These are phyloP conservation scores for Calonectria crousiana DNA, from an alignment of 2,329 filamentous ascomycete genomes.

Conservation along the genomic window DNA sequence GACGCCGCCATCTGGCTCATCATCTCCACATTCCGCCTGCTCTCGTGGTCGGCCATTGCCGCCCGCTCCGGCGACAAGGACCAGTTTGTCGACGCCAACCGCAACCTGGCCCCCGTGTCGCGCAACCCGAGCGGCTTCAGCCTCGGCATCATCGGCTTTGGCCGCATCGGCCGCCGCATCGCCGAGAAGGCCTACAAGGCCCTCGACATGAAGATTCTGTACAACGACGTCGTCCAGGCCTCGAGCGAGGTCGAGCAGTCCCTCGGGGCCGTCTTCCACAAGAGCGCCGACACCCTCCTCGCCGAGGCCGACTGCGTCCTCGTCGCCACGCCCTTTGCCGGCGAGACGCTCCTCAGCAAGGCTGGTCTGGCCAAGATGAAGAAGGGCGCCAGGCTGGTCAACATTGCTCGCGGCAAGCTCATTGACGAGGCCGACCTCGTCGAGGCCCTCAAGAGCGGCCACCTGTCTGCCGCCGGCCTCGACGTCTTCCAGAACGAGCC, in stretches of 20 bases:
- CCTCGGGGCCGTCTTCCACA: constrained; percentile 36
- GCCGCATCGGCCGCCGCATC: constrained; percentile 41
- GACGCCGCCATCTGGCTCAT: constrained; percentile 45
- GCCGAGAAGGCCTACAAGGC: constrained; percentile 44
- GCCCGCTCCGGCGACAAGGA: constrained; percentile 41
- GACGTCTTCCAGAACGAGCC: constrained; percentile 82
- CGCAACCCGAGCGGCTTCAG: constrained; percentile 41
- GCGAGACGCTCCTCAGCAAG: constrained; percentile 51
- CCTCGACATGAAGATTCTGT: constrained; percentile 45
- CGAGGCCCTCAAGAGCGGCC: constrained; percentile 71
- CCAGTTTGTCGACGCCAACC: constrained; percentile 41
- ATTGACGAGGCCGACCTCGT: constrained; percentile 79
- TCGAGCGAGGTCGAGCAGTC: constrained; percentile 29
- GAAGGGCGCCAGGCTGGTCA: constrained; percentile 75
- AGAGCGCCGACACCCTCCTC: constrained; percentile 36
- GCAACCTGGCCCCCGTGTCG: constrained; percentile 40
- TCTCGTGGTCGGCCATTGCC: constrained; percentile 43
- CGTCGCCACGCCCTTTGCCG: constrained; percentile 41
- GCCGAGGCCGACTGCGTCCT: constrained; percentile 42
- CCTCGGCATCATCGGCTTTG: constrained; percentile 43
- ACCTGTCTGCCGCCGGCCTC: constrained; percentile 72
- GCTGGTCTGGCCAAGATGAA: constrained; percentile 78
- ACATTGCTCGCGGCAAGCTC: constrained; percentile 79
- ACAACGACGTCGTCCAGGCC: constrained; percentile 43
- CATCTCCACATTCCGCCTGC: constrained; percentile 43